A percentile compares a stretch with the other conserved stretches of the same genome.
Conservation (phyloP, 805 yeast genomes). For the Jamesozyma rosinii region DNA sequence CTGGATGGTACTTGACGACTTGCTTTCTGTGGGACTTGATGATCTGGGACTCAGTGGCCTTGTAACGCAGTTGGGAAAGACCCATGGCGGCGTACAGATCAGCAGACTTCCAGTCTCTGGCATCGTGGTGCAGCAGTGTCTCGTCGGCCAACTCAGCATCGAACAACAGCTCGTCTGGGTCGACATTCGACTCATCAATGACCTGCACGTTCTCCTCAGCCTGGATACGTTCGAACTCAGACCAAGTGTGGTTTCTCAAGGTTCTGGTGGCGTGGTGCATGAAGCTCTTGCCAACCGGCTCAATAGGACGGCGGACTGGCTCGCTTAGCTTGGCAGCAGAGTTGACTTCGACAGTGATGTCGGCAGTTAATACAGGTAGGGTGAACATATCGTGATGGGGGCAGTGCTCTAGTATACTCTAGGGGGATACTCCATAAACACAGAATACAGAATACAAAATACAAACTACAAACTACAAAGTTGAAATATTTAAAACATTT, state of each 20-base stretch:
- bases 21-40: slow-evolving; percentile 95
- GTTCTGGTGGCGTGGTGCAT: slow-evolving; percentile 95
- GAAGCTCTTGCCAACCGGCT: slow-evolving; percentile 94
- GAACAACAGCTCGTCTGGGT: slow-evolving; percentile 45
- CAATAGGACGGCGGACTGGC: slow-evolving; percentile 71
- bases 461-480: too few species aligned
- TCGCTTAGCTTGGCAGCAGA: slow-evolving; percentile 44
- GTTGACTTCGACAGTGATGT: slow-evolving; percentile 44
- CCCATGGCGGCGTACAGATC: slow-evolving; percentile 96
- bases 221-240: slow-evolving; percentile 89
- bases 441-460: too few species aligned
- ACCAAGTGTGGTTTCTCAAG: slow-evolving; percentile 95
- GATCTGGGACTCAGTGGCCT: slow-evolving; percentile 85
- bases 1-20: slow-evolving; percentile 96
- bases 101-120: slow-evolving; percentile 96
- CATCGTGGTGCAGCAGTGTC: slow-evolving; percentile 76
- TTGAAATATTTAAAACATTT: too few species aligned
- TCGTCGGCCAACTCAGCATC: slow-evolving; percentile 61
- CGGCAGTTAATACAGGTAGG: slow-evolving; percentile 47
- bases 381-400: slow-evolving; percentile 22
- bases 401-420: too few species aligned
- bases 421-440: too few species aligned
- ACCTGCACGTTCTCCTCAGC: slow-evolving; percentile 76
- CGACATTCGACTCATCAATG: slow-evolving; percentile 51
- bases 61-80: slow-evolving; percentile 79